Evolutionary conservation across 2,329 filamentous ascomycete species (phyloP).

Genomic region (Aspergillus sp.): DNA sequence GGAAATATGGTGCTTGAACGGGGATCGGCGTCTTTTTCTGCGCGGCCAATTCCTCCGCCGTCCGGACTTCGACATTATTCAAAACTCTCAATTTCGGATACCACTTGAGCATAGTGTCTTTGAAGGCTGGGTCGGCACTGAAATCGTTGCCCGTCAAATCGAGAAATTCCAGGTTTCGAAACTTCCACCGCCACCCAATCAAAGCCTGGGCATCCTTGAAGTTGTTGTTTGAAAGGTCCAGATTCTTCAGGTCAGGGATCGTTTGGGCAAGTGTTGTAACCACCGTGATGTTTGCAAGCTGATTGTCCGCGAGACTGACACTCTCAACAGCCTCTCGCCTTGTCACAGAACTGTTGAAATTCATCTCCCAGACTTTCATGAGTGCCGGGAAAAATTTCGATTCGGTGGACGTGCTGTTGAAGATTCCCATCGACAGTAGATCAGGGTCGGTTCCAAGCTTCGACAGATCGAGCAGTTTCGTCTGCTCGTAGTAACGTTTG

Average conservation of each 20-base stretch:
- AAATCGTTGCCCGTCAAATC: conserved; percentile 75
- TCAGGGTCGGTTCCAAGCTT: conserved; percentile 67
- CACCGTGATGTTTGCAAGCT: conserved; percentile 64
- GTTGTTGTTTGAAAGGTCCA: conserved; percentile 82
- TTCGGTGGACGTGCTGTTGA: conserved; percentile 64
- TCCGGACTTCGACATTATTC: conserved; percentile 70
- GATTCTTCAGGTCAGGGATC: conserved; percentile 79
- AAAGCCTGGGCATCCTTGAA: conserved; percentile 65
- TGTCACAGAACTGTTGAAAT: conserved; percentile 67
- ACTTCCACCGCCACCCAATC: conserved; percentile 72
- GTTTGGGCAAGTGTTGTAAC: conserved; percentile 73
- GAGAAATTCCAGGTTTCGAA: conserved; percentile 74
- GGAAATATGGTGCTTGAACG: conserved; percentile 63
- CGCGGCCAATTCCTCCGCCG: conserved; percentile 63
- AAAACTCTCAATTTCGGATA: conserved; percentile 76
- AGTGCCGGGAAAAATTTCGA: conserved; percentile 89
- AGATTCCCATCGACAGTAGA: conserved; percentile 70
- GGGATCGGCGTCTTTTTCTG: conserved; percentile 56
- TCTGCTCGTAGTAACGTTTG: conserved; percentile 64
- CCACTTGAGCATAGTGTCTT: conserved; percentile 68
- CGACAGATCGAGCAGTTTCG: conserved; percentile 81
- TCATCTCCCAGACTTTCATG: conserved; percentile 76
- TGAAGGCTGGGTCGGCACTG: conserved; percentile 57
- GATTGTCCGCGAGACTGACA: conserved; percentile 77
- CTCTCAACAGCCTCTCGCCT: conserved; percentile 76